Percentiles rank a stretch among this genome's conserved stretches.
phyloP scores from a whole-genome alignment of 2,329 filamentous ascomycete genomes.

The Fusarium sp. region DNA sequence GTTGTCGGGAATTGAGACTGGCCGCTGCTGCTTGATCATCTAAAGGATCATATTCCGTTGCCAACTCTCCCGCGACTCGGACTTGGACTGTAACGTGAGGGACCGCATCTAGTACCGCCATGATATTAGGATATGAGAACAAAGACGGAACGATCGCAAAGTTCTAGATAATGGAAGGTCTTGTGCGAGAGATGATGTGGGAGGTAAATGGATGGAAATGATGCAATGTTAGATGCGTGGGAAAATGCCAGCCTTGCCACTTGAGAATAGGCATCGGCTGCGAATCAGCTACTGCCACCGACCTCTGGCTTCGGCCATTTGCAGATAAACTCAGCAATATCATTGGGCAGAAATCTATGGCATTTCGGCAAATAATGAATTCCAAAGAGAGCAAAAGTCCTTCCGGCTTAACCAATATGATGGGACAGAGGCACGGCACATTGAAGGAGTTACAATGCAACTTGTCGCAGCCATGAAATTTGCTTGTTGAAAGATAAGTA shows the following conservation, averaged over 20 bases:
- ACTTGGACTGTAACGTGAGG: conserved; percentile 32
- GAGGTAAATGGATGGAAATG: too few relatives aligned
- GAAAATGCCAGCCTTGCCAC: not conserved
- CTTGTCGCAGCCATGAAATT: not conserved
- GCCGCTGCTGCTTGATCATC: not conserved
- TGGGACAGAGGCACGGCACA: not conserved
- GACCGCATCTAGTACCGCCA: conserved; percentile 36
- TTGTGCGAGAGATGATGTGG: not conserved
- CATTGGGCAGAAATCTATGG: not conserved
- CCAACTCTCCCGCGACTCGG: conserved; percentile 27
- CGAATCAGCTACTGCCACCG: not conserved
- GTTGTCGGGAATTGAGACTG: not conserved
- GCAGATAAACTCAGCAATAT: not conserved
- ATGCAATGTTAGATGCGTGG: not conserved
- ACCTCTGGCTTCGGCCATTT: not conserved
- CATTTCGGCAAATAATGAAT: not conserved
- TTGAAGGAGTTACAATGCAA: not conserved
- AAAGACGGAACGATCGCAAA: not conserved
- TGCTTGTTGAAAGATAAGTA: not conserved
- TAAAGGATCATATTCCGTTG: conserved; percentile 33
- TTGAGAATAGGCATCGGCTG: not conserved
- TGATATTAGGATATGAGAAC: not conserved
- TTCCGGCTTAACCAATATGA: not conserved
- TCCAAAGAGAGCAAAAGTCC: not conserved
- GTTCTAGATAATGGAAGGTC: too few relatives aligned